These are phyloP conservation scores for Colletotrichum sp. DNA, from an alignment of 2,329 filamentous ascomycete species.

Conservation along the genomic window DNA sequence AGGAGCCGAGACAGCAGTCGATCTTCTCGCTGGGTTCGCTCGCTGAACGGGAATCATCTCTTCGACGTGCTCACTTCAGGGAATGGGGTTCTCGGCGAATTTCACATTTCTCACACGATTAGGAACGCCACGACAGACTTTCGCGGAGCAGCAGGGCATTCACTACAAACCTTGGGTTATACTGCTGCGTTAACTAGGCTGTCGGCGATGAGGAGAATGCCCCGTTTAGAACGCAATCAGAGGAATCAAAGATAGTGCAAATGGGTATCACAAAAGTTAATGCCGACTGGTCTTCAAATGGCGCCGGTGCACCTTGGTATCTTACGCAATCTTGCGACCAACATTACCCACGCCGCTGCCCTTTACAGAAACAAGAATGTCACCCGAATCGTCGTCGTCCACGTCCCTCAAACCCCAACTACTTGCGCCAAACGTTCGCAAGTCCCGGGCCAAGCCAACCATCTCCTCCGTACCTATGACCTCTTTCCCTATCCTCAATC, in stretches of 20 bases:
- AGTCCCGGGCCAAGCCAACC: slow-evolving; percentile 80
- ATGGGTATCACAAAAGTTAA: not conserved
- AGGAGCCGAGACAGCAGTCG: slow-evolving; percentile 21
- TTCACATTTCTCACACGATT: slow-evolving; percentile 56
- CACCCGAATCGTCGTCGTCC: slow-evolving; percentile 67
- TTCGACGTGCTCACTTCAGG: slow-evolving; percentile 58
- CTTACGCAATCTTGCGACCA: slow-evolving; percentile 80
- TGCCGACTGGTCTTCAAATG: slow-evolving; percentile 18
- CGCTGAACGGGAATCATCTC: slow-evolving; percentile 38
- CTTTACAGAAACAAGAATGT: slow-evolving; percentile 89
- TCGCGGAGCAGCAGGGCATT: slow-evolving; percentile 53
- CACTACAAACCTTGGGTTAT: slow-evolving; percentile 60
- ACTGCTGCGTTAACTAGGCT: slow-evolving; percentile 54
- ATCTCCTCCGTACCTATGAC: slow-evolving; percentile 82
- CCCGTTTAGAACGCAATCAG: slow-evolving; percentile 17
- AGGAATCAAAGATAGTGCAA: slow-evolving; percentile 15
- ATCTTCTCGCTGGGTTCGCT: slow-evolving; percentile 18
- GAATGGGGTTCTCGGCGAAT: slow-evolving; percentile 58
- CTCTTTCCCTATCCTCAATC: slow-evolving; percentile 80
- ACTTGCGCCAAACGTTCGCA: slow-evolving; percentile 86
- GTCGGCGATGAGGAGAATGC: slow-evolving; percentile 19
- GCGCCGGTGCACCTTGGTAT: slow-evolving; percentile 14
- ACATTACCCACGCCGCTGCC: slow-evolving; percentile 94
- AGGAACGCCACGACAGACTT: slow-evolving; percentile 50
- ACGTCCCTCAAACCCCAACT: slow-evolving; percentile 89